Percentiles rank a stretch among this genome's conserved stretches.
phyloP scores from a whole-genome alignment of 768 basidiomycete species.

The Panellus pusillus region DNA sequence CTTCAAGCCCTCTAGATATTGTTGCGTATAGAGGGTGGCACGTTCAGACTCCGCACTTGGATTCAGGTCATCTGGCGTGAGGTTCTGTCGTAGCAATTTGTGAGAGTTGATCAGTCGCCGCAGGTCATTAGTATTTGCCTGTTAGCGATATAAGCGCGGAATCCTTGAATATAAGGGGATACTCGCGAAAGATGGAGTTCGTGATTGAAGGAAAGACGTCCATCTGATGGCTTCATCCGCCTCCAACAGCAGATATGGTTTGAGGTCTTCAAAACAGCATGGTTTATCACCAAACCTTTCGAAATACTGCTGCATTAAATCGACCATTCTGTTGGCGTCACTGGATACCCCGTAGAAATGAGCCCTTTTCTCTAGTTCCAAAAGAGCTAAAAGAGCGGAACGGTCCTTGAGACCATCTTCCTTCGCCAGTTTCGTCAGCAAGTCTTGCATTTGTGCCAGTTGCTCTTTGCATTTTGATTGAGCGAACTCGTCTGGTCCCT shows the following conservation, averaged over 20 bases:
- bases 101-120: slow-evolving; percentile 69
- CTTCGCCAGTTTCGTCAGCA: slow-evolving; percentile 59
- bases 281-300: slow-evolving; percentile 73
- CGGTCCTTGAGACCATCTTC: slow-evolving; percentile 73
- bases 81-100: slow-evolving; percentile 69
- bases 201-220: slow-evolving; percentile 51
- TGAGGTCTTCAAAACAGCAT: slow-evolving; percentile 86
- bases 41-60: slow-evolving; percentile 55
- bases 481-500: slow-evolving; percentile 32
- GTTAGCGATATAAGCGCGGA: slow-evolving; percentile 6
- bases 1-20: slow-evolving; percentile 67
- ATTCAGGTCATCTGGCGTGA: slow-evolving; percentile 49
- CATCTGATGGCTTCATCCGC: slow-evolving; percentile 49
- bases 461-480: slow-evolving; percentile 39
- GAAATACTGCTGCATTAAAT: slow-evolving; percentile 68
- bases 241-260: slow-evolving; percentile 58
- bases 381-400: slow-evolving; percentile 66
- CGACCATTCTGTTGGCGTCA: slow-evolving; percentile 42
- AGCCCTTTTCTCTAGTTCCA: slow-evolving; percentile 74
- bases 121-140: slow-evolving; percentile 58
- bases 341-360: slow-evolving; percentile 46
- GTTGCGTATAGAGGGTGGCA: slow-evolving; percentile 51
- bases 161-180: not conserved
- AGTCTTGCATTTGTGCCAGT: slow-evolving; percentile 43
- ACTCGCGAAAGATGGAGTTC: slow-evolving; percentile 51